Conservation (phyloP, 176 grass and related monocot species). For the bread wheat (Triticum aestivum) region IWGSC_CS_RefSeq_v2.1 NC_057810.1:240916979-240917478, state of each 20-base stretch:
- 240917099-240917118: neutral
- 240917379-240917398: neutral
- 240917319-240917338: neutral
- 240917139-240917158: neutral
- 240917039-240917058: neutral
- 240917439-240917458: too few species aligned
- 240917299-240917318: neutral
- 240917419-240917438: neutral
- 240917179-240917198: too few species aligned
- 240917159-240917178: too few species aligned
- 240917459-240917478: too few species aligned
- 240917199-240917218: too few species aligned
- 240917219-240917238: neutral
- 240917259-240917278: neutral
- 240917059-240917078: neutral
- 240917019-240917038: neutral
- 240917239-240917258: neutral
- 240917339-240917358: neutral
- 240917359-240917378: neutral
- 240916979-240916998: too few species aligned
- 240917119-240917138: neutral
- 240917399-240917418: neutral
- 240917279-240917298: neutral
- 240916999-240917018: neutral
- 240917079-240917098: neutral